Percentiles rank a stretch among this genome's conserved stretches.
phyloP scores from a whole-genome alignment of 495 filamentous ascomycete genomes.

The Sabuloglossum arenarium region DNA sequence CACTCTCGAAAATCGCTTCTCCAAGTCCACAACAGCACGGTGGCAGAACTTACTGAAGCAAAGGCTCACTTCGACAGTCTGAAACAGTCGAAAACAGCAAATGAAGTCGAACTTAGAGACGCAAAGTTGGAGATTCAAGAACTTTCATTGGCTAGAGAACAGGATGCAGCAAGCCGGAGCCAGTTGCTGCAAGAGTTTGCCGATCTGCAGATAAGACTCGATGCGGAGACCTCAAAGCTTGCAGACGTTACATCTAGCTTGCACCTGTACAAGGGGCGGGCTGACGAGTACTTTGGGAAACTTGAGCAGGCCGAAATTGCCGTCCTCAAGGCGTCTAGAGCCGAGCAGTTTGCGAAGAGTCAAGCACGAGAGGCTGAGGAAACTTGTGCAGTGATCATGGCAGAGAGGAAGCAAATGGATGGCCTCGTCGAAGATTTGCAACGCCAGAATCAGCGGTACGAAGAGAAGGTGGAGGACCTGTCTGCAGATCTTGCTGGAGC shows the following conservation, averaged over 20 bases:
- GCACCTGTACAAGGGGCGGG: constrained; percentile 74
- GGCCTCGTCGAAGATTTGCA: constrained; percentile 75
- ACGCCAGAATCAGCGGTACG: constrained; percentile 66
- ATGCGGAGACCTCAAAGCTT: constrained; percentile 68
- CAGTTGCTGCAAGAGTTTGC: constrained; percentile 86
- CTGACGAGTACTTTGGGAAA: constrained; percentile 95
- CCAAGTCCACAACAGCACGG: constrained; percentile 63
- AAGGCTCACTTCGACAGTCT: constrained; percentile 73
- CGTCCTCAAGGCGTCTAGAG: constrained; percentile 75
- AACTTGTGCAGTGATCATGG: constrained; percentile 70
- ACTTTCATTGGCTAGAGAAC: constrained; percentile 50
- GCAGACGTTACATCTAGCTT: constrained; percentile 69
- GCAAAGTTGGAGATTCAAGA: constrained; percentile 68
- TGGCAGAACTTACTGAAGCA: constrained; percentile 65
- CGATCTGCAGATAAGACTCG: constrained; percentile 82
- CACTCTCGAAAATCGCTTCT: constrained; percentile 64
- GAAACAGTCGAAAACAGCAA: constrained; percentile 49
- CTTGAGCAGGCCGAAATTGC: constrained; percentile 93
- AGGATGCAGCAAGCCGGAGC: constrained; percentile 61
- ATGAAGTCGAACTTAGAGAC: constrained; percentile 86
- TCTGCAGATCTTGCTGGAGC: constrained; percentile 74
- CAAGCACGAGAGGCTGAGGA: constrained; percentile 84
- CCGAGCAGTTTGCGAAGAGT: constrained; percentile 82
- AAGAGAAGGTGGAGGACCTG: constrained; percentile 83
- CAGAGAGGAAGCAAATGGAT: constrained; percentile 84